A percentile compares a stretch with the other conserved stretches of the same genome.
Evolutionary conservation across 371 early-diverging fungal genomes (phyloP).

Genomic region (Lichtheimia ramosa): DNA sequence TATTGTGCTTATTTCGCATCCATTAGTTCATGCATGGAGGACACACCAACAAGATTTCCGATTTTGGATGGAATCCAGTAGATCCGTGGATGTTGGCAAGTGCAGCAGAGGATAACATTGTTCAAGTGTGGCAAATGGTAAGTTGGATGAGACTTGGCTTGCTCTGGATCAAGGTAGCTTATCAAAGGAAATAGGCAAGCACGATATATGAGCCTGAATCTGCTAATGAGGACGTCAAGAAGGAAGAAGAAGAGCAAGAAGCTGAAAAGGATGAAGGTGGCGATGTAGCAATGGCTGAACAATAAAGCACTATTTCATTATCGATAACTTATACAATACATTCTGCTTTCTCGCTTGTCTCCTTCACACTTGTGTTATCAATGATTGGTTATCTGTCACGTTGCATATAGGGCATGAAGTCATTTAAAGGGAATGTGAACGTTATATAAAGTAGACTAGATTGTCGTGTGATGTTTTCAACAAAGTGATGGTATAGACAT

Average conservation of each 20-base stretch:
- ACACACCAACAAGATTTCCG: slow-evolving; percentile 97
- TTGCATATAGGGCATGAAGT: no score
- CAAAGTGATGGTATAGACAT: no score
- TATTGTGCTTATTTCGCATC: background rate
- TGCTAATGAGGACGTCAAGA: background rate
- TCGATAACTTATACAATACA: no score
- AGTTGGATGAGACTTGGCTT: slow-evolving; percentile 5
- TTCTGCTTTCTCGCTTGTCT: no score
- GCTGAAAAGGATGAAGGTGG: background rate
- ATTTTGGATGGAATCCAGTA: slow-evolving; percentile 97
- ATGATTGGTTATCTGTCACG: no score
- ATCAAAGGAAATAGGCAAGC: slow-evolving; percentile 1
- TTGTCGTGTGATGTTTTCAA: no score
- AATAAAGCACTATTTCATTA: background rate
- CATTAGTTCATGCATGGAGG: slow-evolving; percentile 97
- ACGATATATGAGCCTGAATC: slow-evolving; percentile 7
- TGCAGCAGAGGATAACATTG: slow-evolving; percentile 96
- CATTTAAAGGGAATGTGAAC: no score
- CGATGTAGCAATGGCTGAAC: slow-evolving; percentile 1
- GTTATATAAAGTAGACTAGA: no score
- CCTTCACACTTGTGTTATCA: no score
- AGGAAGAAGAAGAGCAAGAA: background rate
- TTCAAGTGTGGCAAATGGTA: slow-evolving; percentile 99
- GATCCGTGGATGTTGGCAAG: slow-evolving; percentile 96
- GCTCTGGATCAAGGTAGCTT: background rate